Evolutionary conservation across 805 yeast species (phyloP), one percentile per base, ranked within the genome.

Genomic region (Metschnikowia chrysomelidarum): DNA sequence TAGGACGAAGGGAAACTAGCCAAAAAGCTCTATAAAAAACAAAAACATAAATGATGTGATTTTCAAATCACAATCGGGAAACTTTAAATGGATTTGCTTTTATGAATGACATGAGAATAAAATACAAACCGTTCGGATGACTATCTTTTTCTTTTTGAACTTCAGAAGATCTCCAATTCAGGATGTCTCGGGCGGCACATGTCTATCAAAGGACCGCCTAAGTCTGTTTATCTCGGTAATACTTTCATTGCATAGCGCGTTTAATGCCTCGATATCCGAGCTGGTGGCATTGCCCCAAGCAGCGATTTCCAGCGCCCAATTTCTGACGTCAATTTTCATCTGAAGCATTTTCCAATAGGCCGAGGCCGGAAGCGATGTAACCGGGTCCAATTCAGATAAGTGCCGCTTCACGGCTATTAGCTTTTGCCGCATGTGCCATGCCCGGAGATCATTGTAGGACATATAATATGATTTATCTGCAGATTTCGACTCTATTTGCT

Each of bases 261-360:
- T 19, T 19, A 34, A 19, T 9, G 6, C 9, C 14, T n/a, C 9
- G 4, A 13, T 10, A 12, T 23, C 32, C 5, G 27, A 18, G 6
- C 10, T 10, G 10, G 17, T 28, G 4, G 13, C 4, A 7, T 8
- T 11, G 7, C 11, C 21, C 39, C 39, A 35, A 6, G 18, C 8
- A 4, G 8, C 17, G 4, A 29, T 25, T 13, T 35, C 34, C 7
- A 6, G 4, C 5, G 12, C 4, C 39, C 39, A 35, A 19, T 30
- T 19, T 15, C 24, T 17, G 12, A 24, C 18, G 17, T 35, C 39
- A 3, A 25, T 19, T 16, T 35, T 35, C 27, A 30, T 26, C 16
- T 35, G 39, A 5, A 35, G 32, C n/a, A 30, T 26, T 17, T 35
- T 29, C 39, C 39, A 30, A 17, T 35, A 30, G 4, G 22, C 27